phyloP scores from a whole-genome alignment of 108 stramenopile genomes.

The Chaetoceros tenuissimus region DNA sequence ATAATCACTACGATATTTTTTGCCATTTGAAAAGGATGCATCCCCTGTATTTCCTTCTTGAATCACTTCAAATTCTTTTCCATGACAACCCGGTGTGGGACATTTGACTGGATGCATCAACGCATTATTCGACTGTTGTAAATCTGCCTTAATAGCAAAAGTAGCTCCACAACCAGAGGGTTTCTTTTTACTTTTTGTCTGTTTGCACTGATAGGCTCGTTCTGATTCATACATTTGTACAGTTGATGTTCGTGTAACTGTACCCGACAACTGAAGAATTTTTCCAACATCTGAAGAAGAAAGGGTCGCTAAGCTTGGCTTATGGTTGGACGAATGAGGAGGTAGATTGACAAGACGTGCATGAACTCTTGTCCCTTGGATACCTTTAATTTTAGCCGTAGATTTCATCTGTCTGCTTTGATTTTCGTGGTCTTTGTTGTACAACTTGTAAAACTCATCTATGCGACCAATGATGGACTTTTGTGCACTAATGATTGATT shows the following conservation, averaged over 20 bases:
- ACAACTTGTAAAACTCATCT: slow-evolving; percentile 21
- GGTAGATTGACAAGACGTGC: slow-evolving; percentile 88
- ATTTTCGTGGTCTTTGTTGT: slow-evolving; percentile 5
- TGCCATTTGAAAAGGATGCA: background rate
- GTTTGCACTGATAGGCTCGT: slow-evolving; percentile 72
- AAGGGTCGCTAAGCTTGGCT: slow-evolving; percentile 69
- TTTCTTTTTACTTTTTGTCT: slow-evolving; percentile 5
- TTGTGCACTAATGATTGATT: slow-evolving; percentile 50
- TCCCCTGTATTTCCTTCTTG: no score
- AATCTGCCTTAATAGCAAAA: slow-evolving; percentile 76
- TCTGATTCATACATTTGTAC: slow-evolving; percentile 90
- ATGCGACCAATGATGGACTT: slow-evolving; percentile 12
- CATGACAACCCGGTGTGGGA: slow-evolving; percentile 48
- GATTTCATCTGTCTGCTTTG: background rate
- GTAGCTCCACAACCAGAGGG: slow-evolving; percentile 45
- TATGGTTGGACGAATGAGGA: slow-evolving; percentile 61
- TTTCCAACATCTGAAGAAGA: slow-evolving; percentile 73
- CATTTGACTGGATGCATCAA: slow-evolving; percentile 65
- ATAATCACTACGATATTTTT: slow-evolving; percentile 77
- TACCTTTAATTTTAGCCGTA: slow-evolving; percentile 13
- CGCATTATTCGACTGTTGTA: slow-evolving; percentile 81
- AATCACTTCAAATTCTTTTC: slow-evolving; percentile 52
- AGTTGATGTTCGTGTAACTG: slow-evolving; percentile 81
- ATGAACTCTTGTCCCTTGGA: slow-evolving; percentile 47
- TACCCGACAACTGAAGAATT: slow-evolving; percentile 90